These are phyloP conservation scores for Suhomyces atakaporum DNA, from an alignment of 1,139 yeast species.

Conservation along the genomic window DNA sequence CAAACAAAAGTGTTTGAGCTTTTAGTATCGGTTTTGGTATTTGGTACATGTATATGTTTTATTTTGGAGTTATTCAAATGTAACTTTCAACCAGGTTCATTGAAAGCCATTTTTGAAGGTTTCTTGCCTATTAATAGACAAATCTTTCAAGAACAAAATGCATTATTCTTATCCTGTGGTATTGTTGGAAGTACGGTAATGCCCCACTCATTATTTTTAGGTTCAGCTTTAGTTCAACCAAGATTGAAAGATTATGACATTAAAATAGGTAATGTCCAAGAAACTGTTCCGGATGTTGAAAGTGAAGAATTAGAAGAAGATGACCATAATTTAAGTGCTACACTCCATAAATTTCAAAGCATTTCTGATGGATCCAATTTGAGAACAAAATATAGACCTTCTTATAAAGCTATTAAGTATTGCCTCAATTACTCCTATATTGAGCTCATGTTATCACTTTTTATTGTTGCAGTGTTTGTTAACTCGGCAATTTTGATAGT, in stretches of 20 bases:
- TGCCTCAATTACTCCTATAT: conserved; percentile 66
- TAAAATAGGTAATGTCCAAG: conserved; percentile 38
- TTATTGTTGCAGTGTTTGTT: conserved; percentile 76
- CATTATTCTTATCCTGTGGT: conserved; percentile 67
- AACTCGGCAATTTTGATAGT: conserved; percentile 76
- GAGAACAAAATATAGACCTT: conserved; percentile 53
- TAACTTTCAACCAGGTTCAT: conserved; percentile 39
- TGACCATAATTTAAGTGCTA: conserved; percentile 23
- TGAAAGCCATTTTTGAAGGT: conserved; percentile 50
- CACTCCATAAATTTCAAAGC: conserved; percentile 30
- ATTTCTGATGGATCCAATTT: conserved; percentile 40
- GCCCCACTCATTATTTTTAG: conserved; percentile 79
- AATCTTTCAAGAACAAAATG: conserved; percentile 57
- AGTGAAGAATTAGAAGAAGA: conserved; percentile 17
- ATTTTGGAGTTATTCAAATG: conserved; percentile 59
- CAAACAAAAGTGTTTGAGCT: conserved; percentile 68
- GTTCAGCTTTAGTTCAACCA: conserved; percentile 76
- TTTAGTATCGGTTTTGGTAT: conserved; percentile 62
- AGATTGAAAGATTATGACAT: conserved; percentile 66
- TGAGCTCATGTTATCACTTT: conserved; percentile 66
- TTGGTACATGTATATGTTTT: conserved; percentile 68
- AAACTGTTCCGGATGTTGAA: conserved; percentile 6
- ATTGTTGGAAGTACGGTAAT: conserved; percentile 81
- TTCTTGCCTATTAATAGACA: conserved; percentile 54
- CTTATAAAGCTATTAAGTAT: conserved; percentile 62